phyloP scores from a whole-genome alignment of 805 yeast genomes.

The Candida chilensis region DNA sequence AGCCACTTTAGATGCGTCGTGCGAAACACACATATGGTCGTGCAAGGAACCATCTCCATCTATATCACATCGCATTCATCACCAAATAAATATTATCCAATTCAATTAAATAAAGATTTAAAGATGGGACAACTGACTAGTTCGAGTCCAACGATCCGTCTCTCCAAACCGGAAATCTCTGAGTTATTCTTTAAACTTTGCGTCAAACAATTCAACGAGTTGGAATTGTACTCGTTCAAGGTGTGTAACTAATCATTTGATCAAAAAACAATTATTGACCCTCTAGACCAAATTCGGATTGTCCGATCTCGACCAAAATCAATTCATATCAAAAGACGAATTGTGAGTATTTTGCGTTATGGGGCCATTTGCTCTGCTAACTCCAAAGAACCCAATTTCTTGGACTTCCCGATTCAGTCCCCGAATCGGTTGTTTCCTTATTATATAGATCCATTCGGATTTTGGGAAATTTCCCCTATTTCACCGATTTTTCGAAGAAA shows the following conservation, averaged over 20 bases:
- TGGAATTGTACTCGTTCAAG: constrained; percentile 1
- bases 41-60: too few species aligned
- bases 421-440: background rate
- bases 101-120: too few species aligned
- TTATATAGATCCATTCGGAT: background rate
- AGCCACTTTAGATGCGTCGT: too few species aligned
- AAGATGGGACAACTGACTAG: too few species aligned
- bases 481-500: background rate
- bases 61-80: too few species aligned
- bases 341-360: constrained; percentile 1
- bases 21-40: too few species aligned
- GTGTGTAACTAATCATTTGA: background rate
- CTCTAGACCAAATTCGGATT: background rate
- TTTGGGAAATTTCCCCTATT: constrained; percentile 1
- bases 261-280: background rate
- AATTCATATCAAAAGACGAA: background rate
- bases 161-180: too few species aligned
- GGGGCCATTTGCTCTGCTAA: background rate
- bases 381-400: background rate
- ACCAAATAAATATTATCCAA: too few species aligned
- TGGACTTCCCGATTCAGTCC: constrained; percentile 1
- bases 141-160: too few species aligned
- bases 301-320: background rate
- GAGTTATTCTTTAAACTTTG: too few species aligned
- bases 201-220: constrained; percentile 1